A percentile compares a stretch with the other conserved stretches of the same genome.
phyloP scores from a whole-genome alignment of 2,329 filamentous ascomycete genomes.

The Fonsecaea pugnacius region DNA sequence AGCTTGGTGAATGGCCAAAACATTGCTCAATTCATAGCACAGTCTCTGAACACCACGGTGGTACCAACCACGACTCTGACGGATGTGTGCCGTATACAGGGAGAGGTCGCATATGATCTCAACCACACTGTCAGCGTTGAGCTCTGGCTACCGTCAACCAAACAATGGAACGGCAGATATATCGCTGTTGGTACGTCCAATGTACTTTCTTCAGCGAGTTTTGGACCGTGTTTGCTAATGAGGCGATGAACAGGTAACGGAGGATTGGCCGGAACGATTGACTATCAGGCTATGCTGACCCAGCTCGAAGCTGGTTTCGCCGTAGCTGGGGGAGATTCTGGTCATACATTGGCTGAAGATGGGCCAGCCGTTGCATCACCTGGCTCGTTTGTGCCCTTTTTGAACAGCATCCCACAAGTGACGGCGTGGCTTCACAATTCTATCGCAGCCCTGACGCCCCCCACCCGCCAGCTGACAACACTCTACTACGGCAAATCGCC shows the following conservation, averaged over 20 bases:
- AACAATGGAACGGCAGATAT: no score
- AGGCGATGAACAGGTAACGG: conserved; percentile 4
- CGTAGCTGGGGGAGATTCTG: conserved; percentile 7
- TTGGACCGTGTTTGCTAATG: no score
- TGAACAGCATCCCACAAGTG: not conserved
- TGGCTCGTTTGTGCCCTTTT: not conserved
- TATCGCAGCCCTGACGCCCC: conserved; percentile 1
- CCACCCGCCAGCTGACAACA: not conserved
- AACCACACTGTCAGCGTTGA: no score
- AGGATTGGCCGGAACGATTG: conserved; percentile 2
- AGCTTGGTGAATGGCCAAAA: no score
- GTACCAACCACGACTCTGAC: no score
- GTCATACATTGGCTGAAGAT: not conserved
- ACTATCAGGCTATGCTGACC: conserved; percentile 1
- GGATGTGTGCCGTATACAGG: no score
- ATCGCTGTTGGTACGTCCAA: no score
- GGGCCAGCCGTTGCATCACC: not conserved
- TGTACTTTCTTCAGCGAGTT: no score
- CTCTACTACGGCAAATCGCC: not conserved
- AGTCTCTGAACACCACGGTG: no score
- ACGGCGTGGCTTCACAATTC: conserved; percentile 4
- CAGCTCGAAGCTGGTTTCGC: conserved; percentile 3
- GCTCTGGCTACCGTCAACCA: no score
- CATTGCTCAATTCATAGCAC: no score
- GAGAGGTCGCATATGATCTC: no score